Base-by-base conservation (phyloP, 2,329 filamentous ascomycete species). In the Polytolypa hystricis region DNA sequence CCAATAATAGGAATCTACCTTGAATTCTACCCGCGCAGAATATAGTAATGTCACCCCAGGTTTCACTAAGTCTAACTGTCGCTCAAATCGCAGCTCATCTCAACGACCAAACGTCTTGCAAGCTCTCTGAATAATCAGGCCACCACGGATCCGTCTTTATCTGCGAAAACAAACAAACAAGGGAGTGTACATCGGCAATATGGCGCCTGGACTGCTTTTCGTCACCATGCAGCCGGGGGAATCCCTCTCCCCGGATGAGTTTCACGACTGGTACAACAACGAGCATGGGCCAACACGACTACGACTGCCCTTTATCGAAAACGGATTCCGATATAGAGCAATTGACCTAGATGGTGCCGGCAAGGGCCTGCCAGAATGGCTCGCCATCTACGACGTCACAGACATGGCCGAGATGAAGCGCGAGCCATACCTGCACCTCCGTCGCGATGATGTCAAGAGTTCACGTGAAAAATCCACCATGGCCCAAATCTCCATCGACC, bases 241-340 rank as follows among this genome's bases (percentile, higher is more conserved):
- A 39, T 71, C 70, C 47, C 69, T 85, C 49, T 67, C 78, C 38
- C 60, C 71, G 32, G 67, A 74, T 43, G 76, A 83, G 51, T 93
- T 93, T 62, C 81, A 93, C 60, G 84, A 93, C 56, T 89, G 84
- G 83, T 93, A 93, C 67, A 87, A 93, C 65, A 91, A 86, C 59
- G 85, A 93, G 64, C 85, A 93, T 62, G 85, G 85, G 37, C 85
- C 85, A 12, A 74, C 78, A 11, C 80, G 85, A 32, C 72, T 93
- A 5, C 79, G 84, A 33, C 64, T 93, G 10, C 75, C 82, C 3
- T 77, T 81, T 49, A 77, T 87, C 54, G 56, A 64, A 47, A 91
- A 84, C 56, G 85, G 85, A 40, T 79, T 91, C 48, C 79, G 85
- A 29, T 93, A 86, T 62, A 71, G 69, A 17, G 80, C 82, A 6